Evolutionary conservation across 129 eudicot genomes (phyloP).

Genomic region (Centrapalus pauciflorus): DNA sequence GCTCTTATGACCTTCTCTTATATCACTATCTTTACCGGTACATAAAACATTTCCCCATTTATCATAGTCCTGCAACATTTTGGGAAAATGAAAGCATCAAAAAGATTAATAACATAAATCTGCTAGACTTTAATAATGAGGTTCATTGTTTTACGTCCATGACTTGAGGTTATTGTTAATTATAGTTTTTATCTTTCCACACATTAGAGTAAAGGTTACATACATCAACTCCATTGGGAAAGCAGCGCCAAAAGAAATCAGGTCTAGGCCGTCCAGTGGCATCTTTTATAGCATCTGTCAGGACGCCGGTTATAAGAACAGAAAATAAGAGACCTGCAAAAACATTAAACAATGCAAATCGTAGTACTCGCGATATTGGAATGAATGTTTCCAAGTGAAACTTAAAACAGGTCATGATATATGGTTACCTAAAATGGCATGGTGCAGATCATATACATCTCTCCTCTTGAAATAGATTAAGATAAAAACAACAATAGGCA

Average conservation of each 20-base stretch:
- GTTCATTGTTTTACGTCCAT: no score
- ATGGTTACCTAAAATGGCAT: slow-evolving; percentile 57
- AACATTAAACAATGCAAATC: background rate
- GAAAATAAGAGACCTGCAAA: slow-evolving; percentile 70
- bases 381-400: background rate
- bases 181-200: background rate
- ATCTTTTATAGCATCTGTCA: slow-evolving; percentile 75
- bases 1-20: slow-evolving; percentile 93
- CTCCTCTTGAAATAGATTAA: slow-evolving; percentile 63
- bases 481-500: slow-evolving; percentile 57
- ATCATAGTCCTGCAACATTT: slow-evolving; percentile 50
- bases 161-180: background rate
- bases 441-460: slow-evolving; percentile 79
- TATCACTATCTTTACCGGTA: slow-evolving; percentile 50
- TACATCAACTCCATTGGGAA: slow-evolving; percentile 77
- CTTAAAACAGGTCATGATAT: background rate
- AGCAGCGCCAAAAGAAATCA: slow-evolving; percentile 88
- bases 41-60: slow-evolving; percentile 70
- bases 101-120: background rate
- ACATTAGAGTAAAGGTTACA: background rate
- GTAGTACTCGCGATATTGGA: background rate
- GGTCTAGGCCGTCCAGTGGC: slow-evolving; percentile 90
- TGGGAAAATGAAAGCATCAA: background rate
- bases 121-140: no score
- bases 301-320: slow-evolving; percentile 67